Percentiles rank a stretch among this genome's conserved stretches.
Evolutionary conservation across 257 asterid species (phyloP).

Genomic region (Rhazya stricta): DNA sequence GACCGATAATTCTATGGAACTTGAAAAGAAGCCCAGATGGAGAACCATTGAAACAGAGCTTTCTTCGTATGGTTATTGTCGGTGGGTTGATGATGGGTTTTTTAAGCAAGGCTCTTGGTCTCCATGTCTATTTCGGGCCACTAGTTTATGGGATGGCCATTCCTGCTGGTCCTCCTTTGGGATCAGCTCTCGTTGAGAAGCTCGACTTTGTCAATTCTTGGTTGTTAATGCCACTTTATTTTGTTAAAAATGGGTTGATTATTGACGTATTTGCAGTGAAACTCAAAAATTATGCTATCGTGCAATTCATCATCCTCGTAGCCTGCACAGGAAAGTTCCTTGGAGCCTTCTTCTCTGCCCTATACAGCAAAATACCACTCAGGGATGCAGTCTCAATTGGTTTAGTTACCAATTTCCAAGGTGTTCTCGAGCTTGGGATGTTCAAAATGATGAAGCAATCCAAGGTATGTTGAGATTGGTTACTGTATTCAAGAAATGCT

Average conservation of each 20-base stretch:
- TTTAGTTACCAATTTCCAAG: constrained; percentile 38
- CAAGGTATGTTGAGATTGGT: constrained; percentile 18
- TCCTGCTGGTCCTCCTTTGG: constrained; percentile 50
- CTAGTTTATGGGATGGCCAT: constrained; percentile 30
- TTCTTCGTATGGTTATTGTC: constrained; percentile 23
- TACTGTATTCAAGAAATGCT: neutral
- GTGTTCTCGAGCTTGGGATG: constrained; percentile 33
- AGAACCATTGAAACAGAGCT: constrained; percentile 29
- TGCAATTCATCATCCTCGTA: constrained; percentile 27
- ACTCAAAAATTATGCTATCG: constrained; percentile 9
- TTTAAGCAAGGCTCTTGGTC: constrained; percentile 27
- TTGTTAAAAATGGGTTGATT: constrained; percentile 36
- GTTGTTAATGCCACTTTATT: constrained; percentile 43
- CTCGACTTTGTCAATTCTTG: constrained; percentile 27
- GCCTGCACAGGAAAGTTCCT: constrained; percentile 37
- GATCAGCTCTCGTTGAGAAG: constrained; percentile 43
- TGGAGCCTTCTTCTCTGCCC: constrained; percentile 32
- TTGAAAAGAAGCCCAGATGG: constrained; percentile 15
- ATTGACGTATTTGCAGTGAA: constrained; percentile 27
- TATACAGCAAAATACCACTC: constrained; percentile 16
- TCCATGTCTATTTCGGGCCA: constrained; percentile 29
- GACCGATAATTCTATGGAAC: constrained; percentile 26
- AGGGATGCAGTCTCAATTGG: constrained; percentile 35
- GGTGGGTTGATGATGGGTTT: constrained; percentile 27
- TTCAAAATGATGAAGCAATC: constrained; percentile 33